Percentiles rank a stretch among this genome's conserved stretches.
These are phyloP conservation scores for Fusarium albidum DNA, from an alignment of 2,329 filamentous ascomycete species.

Conservation along the genomic window DNA sequence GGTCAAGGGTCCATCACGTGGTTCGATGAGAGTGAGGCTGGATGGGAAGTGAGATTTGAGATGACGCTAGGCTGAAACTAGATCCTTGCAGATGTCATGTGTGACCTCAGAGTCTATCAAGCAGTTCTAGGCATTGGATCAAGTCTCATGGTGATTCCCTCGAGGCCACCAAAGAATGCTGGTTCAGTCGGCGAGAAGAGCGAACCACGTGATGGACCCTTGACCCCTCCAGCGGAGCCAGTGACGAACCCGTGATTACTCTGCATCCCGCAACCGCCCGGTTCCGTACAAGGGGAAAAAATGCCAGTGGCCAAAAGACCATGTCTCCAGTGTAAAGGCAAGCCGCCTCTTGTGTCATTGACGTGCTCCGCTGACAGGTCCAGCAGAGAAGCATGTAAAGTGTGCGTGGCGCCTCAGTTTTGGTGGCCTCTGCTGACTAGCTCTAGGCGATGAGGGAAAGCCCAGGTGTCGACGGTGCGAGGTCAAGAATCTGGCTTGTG, in stretches of 20 bases:
- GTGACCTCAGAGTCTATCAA: too few relatives aligned
- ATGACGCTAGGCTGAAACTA: too few relatives aligned
- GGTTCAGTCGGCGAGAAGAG: too few relatives aligned
- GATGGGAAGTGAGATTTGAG: too few relatives aligned
- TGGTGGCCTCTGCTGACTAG: background rate
- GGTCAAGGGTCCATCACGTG: too few relatives aligned
- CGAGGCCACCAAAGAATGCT: too few relatives aligned
- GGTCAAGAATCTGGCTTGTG: conserved; percentile 44
- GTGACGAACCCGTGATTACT: conserved; percentile 11
- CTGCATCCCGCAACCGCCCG: background rate
- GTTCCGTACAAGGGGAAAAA: background rate
- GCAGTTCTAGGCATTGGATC: too few relatives aligned
- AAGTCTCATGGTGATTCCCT: too few relatives aligned
- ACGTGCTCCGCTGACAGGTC: conserved; percentile 18
- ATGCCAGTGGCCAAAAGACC: conserved; percentile 47
- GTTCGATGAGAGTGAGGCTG: too few relatives aligned
- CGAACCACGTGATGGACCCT: too few relatives aligned
- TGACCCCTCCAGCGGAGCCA: too few relatives aligned
- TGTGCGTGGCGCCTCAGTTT: conserved; percentile 27
- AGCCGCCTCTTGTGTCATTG: background rate
- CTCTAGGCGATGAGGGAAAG: conserved; percentile 48
- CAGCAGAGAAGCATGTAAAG: conserved; percentile 47
- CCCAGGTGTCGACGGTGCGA: conserved; percentile 48
- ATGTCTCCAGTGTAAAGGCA: conserved; percentile 48
- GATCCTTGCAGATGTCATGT: too few relatives aligned